Percentiles rank a stretch among this genome's conserved stretches.
Conservation (phyloP, 495 filamentous ascomycete genomes). For the Tetracladium setigerum region DNA sequence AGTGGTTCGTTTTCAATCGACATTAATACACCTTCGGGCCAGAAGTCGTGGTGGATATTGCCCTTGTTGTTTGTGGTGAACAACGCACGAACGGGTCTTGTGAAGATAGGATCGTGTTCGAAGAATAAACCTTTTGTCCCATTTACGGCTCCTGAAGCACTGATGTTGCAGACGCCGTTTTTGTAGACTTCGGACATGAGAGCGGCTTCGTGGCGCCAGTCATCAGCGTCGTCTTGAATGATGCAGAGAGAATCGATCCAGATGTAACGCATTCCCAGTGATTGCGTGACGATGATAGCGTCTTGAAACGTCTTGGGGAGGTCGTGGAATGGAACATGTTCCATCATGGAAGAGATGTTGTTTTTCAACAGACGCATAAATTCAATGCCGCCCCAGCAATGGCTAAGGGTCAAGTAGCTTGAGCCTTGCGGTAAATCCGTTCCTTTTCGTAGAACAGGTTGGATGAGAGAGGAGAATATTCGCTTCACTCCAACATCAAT, state of each 20-base stretch:
- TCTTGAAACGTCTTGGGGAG: constrained; percentile 22
- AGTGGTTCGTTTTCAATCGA: no score
- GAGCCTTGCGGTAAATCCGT: no score
- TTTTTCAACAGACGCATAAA: not conserved
- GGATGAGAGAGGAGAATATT: no score
- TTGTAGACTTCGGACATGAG: constrained; percentile 21
- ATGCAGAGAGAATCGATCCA: constrained; percentile 28
- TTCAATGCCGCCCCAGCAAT: constrained; percentile 1
- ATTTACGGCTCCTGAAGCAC: constrained; percentile 6
- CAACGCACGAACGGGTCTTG: not conserved
- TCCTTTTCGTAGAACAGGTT: no score
- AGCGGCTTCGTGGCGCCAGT: constrained; percentile 20
- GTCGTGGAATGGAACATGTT: constrained; percentile 3
- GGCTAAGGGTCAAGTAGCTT: constrained; percentile 4
- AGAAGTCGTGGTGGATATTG: no score
- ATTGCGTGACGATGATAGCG: not conserved
- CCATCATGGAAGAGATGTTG: not conserved
- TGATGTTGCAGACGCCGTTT: constrained; percentile 14
- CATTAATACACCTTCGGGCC: no score
- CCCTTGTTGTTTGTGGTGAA: no score
- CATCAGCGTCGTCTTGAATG: constrained; percentile 19
- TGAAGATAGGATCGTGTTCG: not conserved
- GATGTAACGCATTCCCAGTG: constrained; percentile 17
- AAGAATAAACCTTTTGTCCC: constrained; percentile 10
- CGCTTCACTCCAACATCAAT: no score